Conservation (phyloP, 441 rosid species). For the Brassica balearica region DNA sequence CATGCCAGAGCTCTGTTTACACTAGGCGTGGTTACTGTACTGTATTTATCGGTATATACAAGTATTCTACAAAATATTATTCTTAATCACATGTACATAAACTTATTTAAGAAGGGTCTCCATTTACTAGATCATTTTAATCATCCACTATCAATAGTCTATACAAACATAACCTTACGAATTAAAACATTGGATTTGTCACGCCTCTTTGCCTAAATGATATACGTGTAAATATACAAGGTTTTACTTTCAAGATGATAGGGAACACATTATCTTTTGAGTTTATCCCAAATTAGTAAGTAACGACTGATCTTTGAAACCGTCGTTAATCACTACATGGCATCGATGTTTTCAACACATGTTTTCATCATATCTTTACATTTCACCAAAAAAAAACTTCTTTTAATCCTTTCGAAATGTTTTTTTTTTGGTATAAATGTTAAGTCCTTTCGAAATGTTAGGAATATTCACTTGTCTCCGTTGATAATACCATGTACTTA, state of each 20-base stretch:
- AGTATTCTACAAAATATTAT: too few relatives aligned
- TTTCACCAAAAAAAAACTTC: background rate
- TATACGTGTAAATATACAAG: background rate
- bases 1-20: conserved; percentile 41
- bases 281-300: background rate
- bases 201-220: background rate
- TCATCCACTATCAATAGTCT: background rate
- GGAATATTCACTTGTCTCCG: conserved; percentile 11
- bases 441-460: background rate
- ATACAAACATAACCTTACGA: background rate
- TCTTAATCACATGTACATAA: too few relatives aligned
- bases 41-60: too few relatives aligned
- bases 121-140: background rate
- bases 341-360: conserved; percentile 2
- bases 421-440: too few relatives aligned
- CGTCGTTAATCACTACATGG: background rate
- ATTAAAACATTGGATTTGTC: background rate
- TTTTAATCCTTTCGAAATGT: background rate
- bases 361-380: background rate
- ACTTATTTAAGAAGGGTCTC: background rate
- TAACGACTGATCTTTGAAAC: background rate
- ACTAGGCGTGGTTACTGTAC: conserved; percentile 14
- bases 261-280: background rate
- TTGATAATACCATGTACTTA: conserved; percentile 9
- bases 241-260: background rate